Conservation (phyloP, 768 basidiomycete genomes). For the Kwoniella mangroviensis region DNA sequence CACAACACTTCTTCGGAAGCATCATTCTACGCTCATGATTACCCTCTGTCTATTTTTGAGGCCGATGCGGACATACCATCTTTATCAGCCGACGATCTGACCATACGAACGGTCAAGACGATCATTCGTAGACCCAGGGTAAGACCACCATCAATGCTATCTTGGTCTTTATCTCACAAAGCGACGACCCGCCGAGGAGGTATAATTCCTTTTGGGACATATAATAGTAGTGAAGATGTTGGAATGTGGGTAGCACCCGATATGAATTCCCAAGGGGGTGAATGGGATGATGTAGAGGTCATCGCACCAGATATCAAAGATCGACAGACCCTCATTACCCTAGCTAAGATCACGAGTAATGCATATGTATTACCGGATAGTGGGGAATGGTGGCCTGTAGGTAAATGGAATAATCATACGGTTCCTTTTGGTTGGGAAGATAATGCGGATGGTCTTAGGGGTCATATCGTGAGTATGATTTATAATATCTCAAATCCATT, state of each 20-base stretch:
- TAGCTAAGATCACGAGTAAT: slow-evolving; percentile 90
- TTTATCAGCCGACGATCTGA: slow-evolving; percentile 21
- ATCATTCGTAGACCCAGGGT: slow-evolving; percentile 45
- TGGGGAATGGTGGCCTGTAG: slow-evolving; percentile 68
- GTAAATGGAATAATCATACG: slow-evolving; percentile 66
- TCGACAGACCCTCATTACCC: slow-evolving; percentile 70
- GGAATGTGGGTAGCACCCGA: slow-evolving; percentile 44
- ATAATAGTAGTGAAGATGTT: background rate
- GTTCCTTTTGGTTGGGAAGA: slow-evolving; percentile 88
- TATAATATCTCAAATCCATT: slow-evolving; percentile 33
- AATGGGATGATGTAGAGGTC: slow-evolving; percentile 72
- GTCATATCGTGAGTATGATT: slow-evolving; percentile 80
- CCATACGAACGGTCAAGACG: slow-evolving; percentile 40
- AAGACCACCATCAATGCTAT: slow-evolving; percentile 43
- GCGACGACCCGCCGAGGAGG: background rate
- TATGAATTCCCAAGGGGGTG: slow-evolving; percentile 37
- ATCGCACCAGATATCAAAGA: slow-evolving; percentile 73
- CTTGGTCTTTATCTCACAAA: slow-evolving; percentile 39
- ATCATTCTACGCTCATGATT: slow-evolving; percentile 22
- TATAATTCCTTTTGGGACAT: slow-evolving; percentile 1
- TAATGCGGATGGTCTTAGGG: slow-evolving; percentile 85
- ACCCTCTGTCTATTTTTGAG: slow-evolving; percentile 8
- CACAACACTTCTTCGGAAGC: slow-evolving; percentile 38
- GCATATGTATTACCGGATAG: slow-evolving; percentile 71
- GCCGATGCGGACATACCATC: slow-evolving; percentile 22